A percentile compares a stretch with the other conserved stretches of the same genome.
These are phyloP conservation scores for Opeltia flavorubescens DNA, from an alignment of 495 filamentous ascomycete genomes.

Conservation along the genomic window DNA sequence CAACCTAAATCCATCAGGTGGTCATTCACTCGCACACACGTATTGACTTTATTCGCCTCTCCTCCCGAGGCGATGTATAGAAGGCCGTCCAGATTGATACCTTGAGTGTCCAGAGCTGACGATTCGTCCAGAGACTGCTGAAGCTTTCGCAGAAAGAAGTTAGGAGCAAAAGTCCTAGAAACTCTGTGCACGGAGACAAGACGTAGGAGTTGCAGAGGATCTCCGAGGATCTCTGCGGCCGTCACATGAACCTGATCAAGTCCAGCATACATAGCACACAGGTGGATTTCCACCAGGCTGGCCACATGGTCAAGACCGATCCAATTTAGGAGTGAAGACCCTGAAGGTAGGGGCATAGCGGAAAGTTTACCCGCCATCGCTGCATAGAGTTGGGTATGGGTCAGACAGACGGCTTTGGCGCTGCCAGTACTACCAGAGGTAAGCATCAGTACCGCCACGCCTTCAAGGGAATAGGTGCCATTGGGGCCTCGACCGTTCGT, in stretches of 20 bases:
- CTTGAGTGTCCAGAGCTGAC: neutral
- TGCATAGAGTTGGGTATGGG: constrained; percentile 30
- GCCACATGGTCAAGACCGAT: constrained; percentile 41
- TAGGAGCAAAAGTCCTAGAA: constrained; percentile 36
- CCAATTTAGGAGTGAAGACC: constrained; percentile 34
- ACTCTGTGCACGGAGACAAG: constrained; percentile 29
- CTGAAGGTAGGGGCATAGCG: neutral
- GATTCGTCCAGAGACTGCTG: neutral
- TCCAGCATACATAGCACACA: constrained; percentile 28
- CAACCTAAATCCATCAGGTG: constrained; percentile 22
- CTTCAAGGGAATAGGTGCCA: constrained; percentile 1
- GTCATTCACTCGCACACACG: constrained; percentile 16
- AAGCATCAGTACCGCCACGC: constrained; percentile 33
- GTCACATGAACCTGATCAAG: constrained; percentile 34
- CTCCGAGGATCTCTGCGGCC: constrained; percentile 24
- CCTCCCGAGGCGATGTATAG: constrained; percentile 23
- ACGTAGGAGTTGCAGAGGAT: constrained; percentile 28
- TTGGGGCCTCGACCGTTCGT: neutral
- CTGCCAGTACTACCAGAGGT: constrained; percentile 45
- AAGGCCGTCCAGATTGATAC: constrained; percentile 19
- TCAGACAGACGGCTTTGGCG: constrained; percentile 37
- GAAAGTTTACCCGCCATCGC: constrained; percentile 29
- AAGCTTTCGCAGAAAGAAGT: constrained; percentile 35
- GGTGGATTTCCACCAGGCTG: constrained; percentile 33
- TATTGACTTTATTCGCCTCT: constrained; percentile 24